Evolutionary conservation across 495 filamentous ascomycete genomes (phyloP).

Genomic region (Jackrogersella minutella): DNA sequence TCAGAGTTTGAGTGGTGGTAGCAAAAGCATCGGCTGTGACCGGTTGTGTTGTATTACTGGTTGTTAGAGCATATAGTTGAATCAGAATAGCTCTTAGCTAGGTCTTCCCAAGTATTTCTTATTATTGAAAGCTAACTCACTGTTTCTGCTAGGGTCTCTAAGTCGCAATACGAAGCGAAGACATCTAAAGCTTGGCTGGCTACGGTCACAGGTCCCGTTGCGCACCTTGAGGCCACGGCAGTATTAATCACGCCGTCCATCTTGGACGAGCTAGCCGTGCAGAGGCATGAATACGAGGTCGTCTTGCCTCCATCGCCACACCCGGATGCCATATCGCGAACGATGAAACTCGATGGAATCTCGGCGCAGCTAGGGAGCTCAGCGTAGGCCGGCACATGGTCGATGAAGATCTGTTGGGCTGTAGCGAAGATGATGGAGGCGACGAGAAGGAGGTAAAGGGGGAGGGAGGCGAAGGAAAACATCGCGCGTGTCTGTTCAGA

Average conservation of each 20-base stretch:
- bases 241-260: not conserved
- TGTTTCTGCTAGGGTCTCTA: not conserved
- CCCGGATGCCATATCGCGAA: not conserved
- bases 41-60: not conserved
- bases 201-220: not conserved
- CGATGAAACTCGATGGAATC: not conserved
- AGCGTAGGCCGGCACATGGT: not conserved
- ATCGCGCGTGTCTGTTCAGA: no score
- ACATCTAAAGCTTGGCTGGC: not conserved
- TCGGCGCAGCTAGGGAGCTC: not conserved
- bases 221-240: not conserved
- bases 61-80: not conserved
- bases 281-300: not conserved
- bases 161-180: not conserved
- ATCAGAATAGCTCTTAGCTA: not conserved
- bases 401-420: not conserved
- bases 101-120: not conserved
- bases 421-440: not conserved
- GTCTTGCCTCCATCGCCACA: not conserved
- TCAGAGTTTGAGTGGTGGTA: not conserved
- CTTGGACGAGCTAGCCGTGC: not conserved
- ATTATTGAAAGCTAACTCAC: not conserved
- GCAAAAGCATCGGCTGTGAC: not conserved
- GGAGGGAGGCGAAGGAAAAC: not conserved
- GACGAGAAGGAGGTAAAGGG: not conserved